These are phyloP conservation scores for Grosmannia serpens DNA, from an alignment of 2,329 filamentous ascomycete species.

Conservation along the genomic window DNA sequence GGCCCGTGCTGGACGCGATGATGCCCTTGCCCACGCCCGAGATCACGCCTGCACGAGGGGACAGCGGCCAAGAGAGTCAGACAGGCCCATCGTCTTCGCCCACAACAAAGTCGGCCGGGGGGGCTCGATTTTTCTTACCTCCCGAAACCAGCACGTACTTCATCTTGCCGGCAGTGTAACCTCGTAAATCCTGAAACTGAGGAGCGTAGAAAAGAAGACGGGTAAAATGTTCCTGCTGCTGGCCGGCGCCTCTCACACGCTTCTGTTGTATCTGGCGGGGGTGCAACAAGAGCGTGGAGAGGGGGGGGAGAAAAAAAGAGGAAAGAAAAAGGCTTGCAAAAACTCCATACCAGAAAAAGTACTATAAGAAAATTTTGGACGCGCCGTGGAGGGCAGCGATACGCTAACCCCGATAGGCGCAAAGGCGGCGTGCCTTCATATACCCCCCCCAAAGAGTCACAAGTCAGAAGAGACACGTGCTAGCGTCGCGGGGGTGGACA, in stretches of 20 bases:
- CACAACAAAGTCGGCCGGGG: no score
- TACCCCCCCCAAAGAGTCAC: no score
- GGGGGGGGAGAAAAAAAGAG: background rate
- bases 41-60: constrained; percentile 11
- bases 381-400: background rate
- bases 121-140: constrained; percentile 8
- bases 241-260: background rate
- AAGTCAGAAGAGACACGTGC: background rate
- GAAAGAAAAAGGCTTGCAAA: background rate
- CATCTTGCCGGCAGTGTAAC: constrained; percentile 10
- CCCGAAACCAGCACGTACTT: constrained; percentile 16
- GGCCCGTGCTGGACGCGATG: constrained; percentile 28
- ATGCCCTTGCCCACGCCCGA: constrained; percentile 16
- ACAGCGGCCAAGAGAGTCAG: background rate
- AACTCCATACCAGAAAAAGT: background rate
- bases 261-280: background rate
- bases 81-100: background rate
- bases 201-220: background rate
- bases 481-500: background rate
- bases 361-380: constrained; percentile 1
- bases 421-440: no score
- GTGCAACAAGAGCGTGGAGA: background rate
- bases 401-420: background rate
- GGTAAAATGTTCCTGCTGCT: background rate
- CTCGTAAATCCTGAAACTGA: background rate